Base-by-base conservation (phyloP, 768 basidiomycete species). In the Leccinum uliginosum region DNA sequence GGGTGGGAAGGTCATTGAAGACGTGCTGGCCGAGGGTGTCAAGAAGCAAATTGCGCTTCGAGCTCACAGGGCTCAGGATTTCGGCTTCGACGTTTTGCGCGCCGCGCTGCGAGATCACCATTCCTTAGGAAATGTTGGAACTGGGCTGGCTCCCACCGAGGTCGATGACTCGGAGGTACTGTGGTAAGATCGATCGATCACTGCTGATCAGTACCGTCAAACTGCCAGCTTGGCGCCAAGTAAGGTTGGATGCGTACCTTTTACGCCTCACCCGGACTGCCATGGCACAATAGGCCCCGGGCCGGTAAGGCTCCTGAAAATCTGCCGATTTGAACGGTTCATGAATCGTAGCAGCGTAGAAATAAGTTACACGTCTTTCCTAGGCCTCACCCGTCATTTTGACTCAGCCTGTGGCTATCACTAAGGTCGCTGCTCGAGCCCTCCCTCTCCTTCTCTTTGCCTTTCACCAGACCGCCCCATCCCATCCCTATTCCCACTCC, bases 1-100 rank as follows among this genome's bases (percentile, higher is more conserved):
- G 60, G 30, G 50, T n/a, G 19, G 60, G 60, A 23, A 62, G 60
- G 12, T 62, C 48, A 4, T 57, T 62, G 60, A 57, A 61, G 44
- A 61, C 21, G 11, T 61, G 55, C 29, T 51, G 60, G 45, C 35
- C 27, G 55, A 61, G 50, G 9, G 48, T 8, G 38, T 62, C 44
- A 21, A 62, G 55, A 47, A 61, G 55, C 10, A 32, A 40, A 32
- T 21, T 24, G 10, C 59, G 59, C 54, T 57, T 57, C 43, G 32
- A 38, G 60, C 11, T 11, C 24, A 34, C 24, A 6, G 50, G 48
- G 48, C 48, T 49, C n/a, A 49, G n/a, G 5, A 10, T 35, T 40
- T 60, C 53, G 23, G 19, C 15, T 40, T 50, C 59, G 23, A 17
- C 19, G 34, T 34, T 38, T 49, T 6, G 15, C 21, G 48, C 3